Evolutionary conservation across 192 early-diverging fungal species (phyloP).

Genomic region (Gamsiella multidivaricata): DNA sequence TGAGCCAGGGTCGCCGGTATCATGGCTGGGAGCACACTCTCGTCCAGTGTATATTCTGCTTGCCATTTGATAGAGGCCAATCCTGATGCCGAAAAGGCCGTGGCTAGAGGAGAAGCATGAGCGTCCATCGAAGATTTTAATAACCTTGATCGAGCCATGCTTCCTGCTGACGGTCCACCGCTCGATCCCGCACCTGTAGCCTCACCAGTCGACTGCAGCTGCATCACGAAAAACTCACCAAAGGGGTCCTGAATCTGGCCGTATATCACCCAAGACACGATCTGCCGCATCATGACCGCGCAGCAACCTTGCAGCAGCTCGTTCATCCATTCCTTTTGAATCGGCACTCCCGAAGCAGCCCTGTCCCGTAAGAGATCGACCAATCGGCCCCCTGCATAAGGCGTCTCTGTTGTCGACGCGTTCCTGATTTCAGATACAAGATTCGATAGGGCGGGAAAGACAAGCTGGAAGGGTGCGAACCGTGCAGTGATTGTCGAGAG

Average conservation of each 20-base stretch:
- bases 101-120: no score
- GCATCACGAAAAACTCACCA: conserved; percentile 73
- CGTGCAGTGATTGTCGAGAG: conserved; percentile 52
- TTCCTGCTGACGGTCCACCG: background rate
- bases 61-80: conserved; percentile 57
- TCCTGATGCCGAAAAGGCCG: background rate
- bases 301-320: conserved; percentile 60
- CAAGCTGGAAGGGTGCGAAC: conserved; percentile 62
- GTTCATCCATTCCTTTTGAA: conserved; percentile 60
- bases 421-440: conserved; percentile 56
- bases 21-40: conserved; percentile 60
- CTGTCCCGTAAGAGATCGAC: conserved; percentile 64
- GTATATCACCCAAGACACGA: conserved; percentile 76
- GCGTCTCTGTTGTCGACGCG: conserved; percentile 21
- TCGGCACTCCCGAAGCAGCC: conserved; percentile 62
- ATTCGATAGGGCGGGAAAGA: conserved; percentile 59
- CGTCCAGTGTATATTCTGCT: conserved; percentile 58
- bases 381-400: conserved; percentile 58
- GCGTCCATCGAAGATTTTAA: no score
- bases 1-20: conserved; percentile 64
- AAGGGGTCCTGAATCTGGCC: conserved; percentile 69
- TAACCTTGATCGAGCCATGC: no score
- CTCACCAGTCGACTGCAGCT: background rate
- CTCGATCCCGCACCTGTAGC: background rate
- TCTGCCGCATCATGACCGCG: conserved; percentile 66